Base-by-base conservation (phyloP, 345 rosid species). In the Acer negundo region DNA sequence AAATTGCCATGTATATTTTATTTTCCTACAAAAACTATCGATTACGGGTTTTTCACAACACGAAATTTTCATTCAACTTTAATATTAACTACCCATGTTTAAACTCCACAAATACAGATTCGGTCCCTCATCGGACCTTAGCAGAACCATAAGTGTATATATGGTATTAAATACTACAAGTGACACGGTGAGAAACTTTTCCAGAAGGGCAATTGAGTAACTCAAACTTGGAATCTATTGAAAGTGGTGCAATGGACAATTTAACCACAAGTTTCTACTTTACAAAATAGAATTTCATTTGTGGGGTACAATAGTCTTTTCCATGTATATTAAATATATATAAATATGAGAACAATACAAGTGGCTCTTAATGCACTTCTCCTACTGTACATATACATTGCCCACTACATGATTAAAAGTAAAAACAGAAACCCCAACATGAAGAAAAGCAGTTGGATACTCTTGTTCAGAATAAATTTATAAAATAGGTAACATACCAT, bases 361-460 rank as follows among this genome's bases (percentile, higher is more conserved):
- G 87, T 82, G 84, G 84, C 66, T 69, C 68, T 61, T 28, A 76
- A 72, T 76, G 79, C 79, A 71, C 73, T 74, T 77, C 69, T 19
- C 62, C 66, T 67, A 77, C 78, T 85, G 86, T 69, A 46, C 75
- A 77, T 78, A 67, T 64, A 72, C 81, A 77, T 62, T 80, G 69
- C 74, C 85, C 85, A 81, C 80, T 74, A 75, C 77, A 15, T 62
- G 51, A 76, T 55, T 26, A 47, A 67, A 73, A 77, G 77, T 58
- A 17, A 31, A 38, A 65, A 61, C 15, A 69, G 74, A 82, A 82
- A 42, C 74, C 74, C 77, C 80, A 67, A 67, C 78, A 84, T 24
- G 82, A 80, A 78, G 85, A 79, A 78, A 80, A 82, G 86, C 78
- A 59, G 76, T 49, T 7, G 77, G 85, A 86, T 84, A 78, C 78